Conservation (phyloP, 2,329 filamentous ascomycete genomes). For the Cladosporium sp. region DNA sequence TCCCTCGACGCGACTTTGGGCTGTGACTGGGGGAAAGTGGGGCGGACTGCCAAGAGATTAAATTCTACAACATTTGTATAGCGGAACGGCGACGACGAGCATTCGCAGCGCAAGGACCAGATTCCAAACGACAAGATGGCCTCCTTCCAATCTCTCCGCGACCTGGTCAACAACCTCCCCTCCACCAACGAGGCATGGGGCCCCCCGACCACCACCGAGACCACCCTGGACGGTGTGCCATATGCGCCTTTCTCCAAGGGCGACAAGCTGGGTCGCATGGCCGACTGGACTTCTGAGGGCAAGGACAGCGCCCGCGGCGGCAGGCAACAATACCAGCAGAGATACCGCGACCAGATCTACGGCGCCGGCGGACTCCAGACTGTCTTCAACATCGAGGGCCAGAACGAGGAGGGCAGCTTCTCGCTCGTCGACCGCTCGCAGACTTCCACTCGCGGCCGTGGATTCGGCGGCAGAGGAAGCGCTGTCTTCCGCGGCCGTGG, state of each 20-base stretch:
- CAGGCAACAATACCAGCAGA: slow-evolving; percentile 85
- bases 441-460: slow-evolving; percentile 77
- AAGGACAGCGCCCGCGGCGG: slow-evolving; percentile 79
- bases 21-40: background rate
- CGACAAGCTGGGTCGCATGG: slow-evolving; percentile 98
- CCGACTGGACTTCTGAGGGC: slow-evolving; percentile 91
- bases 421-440: slow-evolving; percentile 95
- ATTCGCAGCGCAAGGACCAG: slow-evolving; percentile 15
- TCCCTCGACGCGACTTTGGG: background rate
- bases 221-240: slow-evolving; percentile 88
- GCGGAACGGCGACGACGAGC: background rate
- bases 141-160: slow-evolving; percentile 45
- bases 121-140: slow-evolving; percentile 41
- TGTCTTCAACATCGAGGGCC: slow-evolving; percentile 80
- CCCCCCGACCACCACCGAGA: slow-evolving; percentile 76
- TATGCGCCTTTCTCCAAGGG: slow-evolving; percentile 98
- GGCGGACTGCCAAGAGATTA: slow-evolving; percentile 4
- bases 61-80: background rate
- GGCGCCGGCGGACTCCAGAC: slow-evolving; percentile 76
- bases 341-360: slow-evolving; percentile 95
- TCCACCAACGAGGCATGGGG: slow-evolving; percentile 65
- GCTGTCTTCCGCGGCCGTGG: slow-evolving; percentile 80
- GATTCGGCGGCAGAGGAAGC: slow-evolving; percentile 80
- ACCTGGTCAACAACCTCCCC: slow-evolving; percentile 50
- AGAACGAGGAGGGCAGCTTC: slow-evolving; percentile 96